Evolutionary conservation across 2,329 filamentous ascomycete species (phyloP), one percentile per base, ranked within the genome.

Genomic region (Monilinia fructicola): DNA sequence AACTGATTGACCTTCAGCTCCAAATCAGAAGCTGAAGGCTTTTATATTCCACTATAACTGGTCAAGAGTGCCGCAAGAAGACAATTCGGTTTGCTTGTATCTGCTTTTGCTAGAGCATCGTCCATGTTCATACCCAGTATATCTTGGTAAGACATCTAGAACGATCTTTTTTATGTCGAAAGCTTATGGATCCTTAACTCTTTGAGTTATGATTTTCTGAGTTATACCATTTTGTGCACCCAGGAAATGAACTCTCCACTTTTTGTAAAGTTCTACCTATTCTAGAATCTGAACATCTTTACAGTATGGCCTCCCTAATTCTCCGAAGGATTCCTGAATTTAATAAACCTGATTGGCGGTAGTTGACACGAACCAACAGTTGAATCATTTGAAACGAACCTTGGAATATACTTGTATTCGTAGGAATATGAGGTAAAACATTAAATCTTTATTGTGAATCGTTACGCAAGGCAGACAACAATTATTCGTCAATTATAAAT

Each of bases 71-170:
- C n/a, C 5, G 3, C 5, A 35, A 35, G 9, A 35, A 35, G 31
- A 7, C 5, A 26, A 26, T 52, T 52, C 48, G 6, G 10, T 21
- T 21, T 42, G 38, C 44, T 28, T 42, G 55, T 38, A 44, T 46
- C 44, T 46, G 7, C 21, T 46, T 46, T 46, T 9, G 18, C 16
- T 21, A 46, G n/a, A 18, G 18, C n/a, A n/a, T n/a, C 18, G 5
- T 53, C 16, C 50, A 53, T 53, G 26, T 28, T 35, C 31, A 35
- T 35, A 35, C 26, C 50, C 9, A 6, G 44, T 46, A 7, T 18
- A n/a, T n/a, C 40, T 48, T 59, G 42, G 28, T 48, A 59, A 59
- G 56, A 59, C 56, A 59, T 59, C 56, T 48, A 48, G 56, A 59
- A 35, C 56, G 56, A 59, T 48, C 56, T 46, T 31, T 59, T 59